Evolutionary conservation across 2,329 filamentous ascomycete species (phyloP), one percentile per base, ranked within the genome.

Genomic region (Colletotrichum musae): DNA sequence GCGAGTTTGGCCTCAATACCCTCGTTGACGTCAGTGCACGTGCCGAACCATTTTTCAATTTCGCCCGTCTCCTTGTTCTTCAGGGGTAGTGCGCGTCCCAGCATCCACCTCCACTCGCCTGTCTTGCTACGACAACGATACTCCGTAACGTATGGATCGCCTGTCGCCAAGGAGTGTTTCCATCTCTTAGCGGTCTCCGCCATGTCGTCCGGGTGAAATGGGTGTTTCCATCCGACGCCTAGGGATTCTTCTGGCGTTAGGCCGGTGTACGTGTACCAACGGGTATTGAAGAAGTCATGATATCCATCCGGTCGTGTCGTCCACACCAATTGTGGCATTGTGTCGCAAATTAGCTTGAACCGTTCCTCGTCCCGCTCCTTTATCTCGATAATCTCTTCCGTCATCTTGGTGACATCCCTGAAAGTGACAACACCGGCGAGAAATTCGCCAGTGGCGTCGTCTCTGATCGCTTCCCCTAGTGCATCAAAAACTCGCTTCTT

Each of bases 241-340:
- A 92, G 73, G 28, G 89, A 92, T 10, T 90, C 82, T 52, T 92
- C 88, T 10, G 85, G 83, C 0, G 85, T 86, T 26, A 94, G 79
- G 0, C 93, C 92, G 0, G 93, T 95, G 74, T 93, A 95, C n/a
- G 89, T 87, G 74, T 93, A 93, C 92, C 93, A 95, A n/a, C 91
- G 84, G 54, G 89, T 87, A 68, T 92, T 93, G 78, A 91, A 95
- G 80, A 93, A 95, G 74, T 95, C 92, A 72, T 89, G 86, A 28
- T 82, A 73, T 0, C 93, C 93, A 16, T 92, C 87, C 0, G 91
- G 85, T 0, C 81, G 89, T 0, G 92, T 88, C 0, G 92, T 94
- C 92, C 93, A 95, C 5, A 95, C 90, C 79, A 92, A 82, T 74
- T 91, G 89, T 2, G 89, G 89, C 86, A 92, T 91, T 21, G 87